Percentiles rank a stretch among this genome's conserved stretches.
Conservation (phyloP, 2,329 filamentous ascomycete species). For the Anisogramma anomala region DNA sequence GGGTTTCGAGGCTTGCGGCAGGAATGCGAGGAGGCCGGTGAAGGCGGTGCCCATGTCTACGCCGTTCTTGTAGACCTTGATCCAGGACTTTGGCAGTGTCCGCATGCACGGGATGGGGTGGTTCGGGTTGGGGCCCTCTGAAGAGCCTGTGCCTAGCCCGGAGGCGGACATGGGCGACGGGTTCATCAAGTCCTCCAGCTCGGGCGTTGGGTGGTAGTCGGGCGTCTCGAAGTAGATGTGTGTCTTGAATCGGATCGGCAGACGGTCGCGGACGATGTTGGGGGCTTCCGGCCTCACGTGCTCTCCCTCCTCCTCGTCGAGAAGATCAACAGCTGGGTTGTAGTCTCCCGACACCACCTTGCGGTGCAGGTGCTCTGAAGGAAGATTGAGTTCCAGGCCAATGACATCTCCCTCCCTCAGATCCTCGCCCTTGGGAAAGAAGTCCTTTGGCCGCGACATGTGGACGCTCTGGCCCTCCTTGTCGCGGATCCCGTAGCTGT, state of each 20-base stretch:
- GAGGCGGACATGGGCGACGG: slow-evolving; percentile 42
- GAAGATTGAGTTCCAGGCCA: slow-evolving; percentile 82
- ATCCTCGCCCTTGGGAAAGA: slow-evolving; percentile 67
- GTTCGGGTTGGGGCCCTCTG: slow-evolving; percentile 55
- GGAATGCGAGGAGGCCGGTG: slow-evolving; percentile 75
- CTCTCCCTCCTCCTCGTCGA: slow-evolving; percentile 48
- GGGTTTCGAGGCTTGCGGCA: slow-evolving; percentile 77
- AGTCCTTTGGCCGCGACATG: slow-evolving; percentile 85
- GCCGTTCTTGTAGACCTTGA: slow-evolving; percentile 91
- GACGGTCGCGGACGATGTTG: slow-evolving; percentile 88
- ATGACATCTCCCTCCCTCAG: slow-evolving; percentile 87
- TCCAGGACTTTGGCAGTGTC: slow-evolving; percentile 73
- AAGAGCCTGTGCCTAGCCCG: slow-evolving; percentile 29
- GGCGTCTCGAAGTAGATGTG: slow-evolving; percentile 91
- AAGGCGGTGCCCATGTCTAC: slow-evolving; percentile 77
- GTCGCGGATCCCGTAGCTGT: slow-evolving; percentile 89
- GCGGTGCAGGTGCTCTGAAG: slow-evolving; percentile 71
- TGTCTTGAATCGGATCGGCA: slow-evolving; percentile 86
- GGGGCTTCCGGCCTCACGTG: slow-evolving; percentile 44
- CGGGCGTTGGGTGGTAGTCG: slow-evolving; percentile 77
- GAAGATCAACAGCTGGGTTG: slow-evolving; percentile 69
- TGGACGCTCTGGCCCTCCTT: slow-evolving; percentile 84
- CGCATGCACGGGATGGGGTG: slow-evolving; percentile 65
- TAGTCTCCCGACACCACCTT: slow-evolving; percentile 81
- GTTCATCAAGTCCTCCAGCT: slow-evolving; percentile 76